A percentile compares a stretch with the other conserved stretches of the same genome.
Evolutionary conservation across 2,329 filamentous ascomycete genomes (phyloP).

Genomic region (Stemphylium vesicarium): DNA sequence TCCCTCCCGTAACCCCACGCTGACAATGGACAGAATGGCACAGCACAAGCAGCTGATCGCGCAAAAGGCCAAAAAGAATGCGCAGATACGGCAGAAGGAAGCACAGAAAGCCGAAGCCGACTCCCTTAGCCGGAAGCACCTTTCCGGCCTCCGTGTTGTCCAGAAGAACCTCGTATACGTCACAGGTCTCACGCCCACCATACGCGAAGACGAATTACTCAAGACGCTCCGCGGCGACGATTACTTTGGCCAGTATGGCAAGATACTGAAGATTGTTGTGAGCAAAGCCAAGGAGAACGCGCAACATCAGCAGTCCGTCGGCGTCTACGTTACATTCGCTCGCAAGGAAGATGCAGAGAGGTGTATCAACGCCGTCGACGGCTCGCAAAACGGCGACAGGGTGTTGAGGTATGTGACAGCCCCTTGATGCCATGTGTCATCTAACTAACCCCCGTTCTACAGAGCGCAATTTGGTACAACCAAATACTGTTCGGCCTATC

Average conservation of each 20-base stretch:
- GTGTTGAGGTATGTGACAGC: constrained; percentile 68
- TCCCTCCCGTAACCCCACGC: constrained; percentile 18
- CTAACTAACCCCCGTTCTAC: constrained; percentile 24
- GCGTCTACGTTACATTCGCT: constrained; percentile 98
- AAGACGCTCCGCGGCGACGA: constrained; percentile 88
- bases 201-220: constrained; percentile 89
- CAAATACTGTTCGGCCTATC: constrained; percentile 97
- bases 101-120: constrained; percentile 96
- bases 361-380: constrained; percentile 92
- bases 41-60: constrained; percentile 76
- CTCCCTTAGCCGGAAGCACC: constrained; percentile 91
- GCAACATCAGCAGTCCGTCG: constrained; percentile 79
- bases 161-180: constrained; percentile 99
- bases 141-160: constrained; percentile 92
- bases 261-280: constrained; percentile 98
- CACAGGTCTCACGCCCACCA: constrained; percentile 88
- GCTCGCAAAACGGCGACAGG: constrained; percentile 87
- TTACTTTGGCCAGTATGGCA: constrained; percentile 98
- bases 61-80: constrained; percentile 91
- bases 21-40: constrained; percentile 63
- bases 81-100: constrained; percentile 89
- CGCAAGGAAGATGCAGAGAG: constrained; percentile 86
- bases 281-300: constrained; percentile 86
- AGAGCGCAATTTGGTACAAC: constrained; percentile 84
- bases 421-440: background rate